These are phyloP conservation scores for Cubamyces lactineus DNA, from an alignment of 768 basidiomycete species.

Conservation along the genomic window DNA sequence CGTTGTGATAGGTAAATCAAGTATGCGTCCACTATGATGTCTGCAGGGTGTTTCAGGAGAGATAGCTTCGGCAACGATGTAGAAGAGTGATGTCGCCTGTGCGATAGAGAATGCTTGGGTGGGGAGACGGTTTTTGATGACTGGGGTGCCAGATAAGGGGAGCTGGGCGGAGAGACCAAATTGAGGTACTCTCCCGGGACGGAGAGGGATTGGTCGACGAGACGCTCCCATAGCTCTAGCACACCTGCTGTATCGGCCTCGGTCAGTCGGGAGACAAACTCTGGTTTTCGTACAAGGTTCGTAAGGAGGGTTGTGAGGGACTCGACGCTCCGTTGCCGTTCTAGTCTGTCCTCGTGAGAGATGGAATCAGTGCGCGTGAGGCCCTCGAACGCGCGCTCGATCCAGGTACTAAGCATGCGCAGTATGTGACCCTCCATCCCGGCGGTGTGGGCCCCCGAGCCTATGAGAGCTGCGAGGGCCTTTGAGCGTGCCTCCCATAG, in stretches of 20 bases:
- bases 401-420: conserved; percentile 63
- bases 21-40: conserved; percentile 65
- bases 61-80: conserved; percentile 47
- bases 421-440: conserved; percentile 67
- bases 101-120: conserved; percentile 37
- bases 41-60: conserved; percentile 54
- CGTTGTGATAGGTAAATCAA: conserved; percentile 65
- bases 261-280: conserved; percentile 61
- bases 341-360: conserved; percentile 46
- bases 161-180: conserved; percentile 26
- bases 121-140: conserved; percentile 35
- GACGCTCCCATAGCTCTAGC: conserved; percentile 58
- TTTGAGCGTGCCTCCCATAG: conserved; percentile 73
- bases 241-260: conserved; percentile 61
- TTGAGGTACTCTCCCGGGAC: conserved; percentile 24
- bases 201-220: conserved; percentile 58
- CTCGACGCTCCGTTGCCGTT: conserved; percentile 68
- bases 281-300: conserved; percentile 50
- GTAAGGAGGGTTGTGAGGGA: conserved; percentile 61
- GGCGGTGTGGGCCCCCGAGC: conserved; percentile 58
- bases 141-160: conserved; percentile 36
- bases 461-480: conserved; percentile 66
- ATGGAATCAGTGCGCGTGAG: conserved; percentile 38
- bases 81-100: conserved; percentile 66
- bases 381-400: conserved; percentile 64